These are phyloP conservation scores for Saccharomyces hybrid DNA, from an alignment of 1,139 yeast genomes.

Conservation along the genomic window DNA sequence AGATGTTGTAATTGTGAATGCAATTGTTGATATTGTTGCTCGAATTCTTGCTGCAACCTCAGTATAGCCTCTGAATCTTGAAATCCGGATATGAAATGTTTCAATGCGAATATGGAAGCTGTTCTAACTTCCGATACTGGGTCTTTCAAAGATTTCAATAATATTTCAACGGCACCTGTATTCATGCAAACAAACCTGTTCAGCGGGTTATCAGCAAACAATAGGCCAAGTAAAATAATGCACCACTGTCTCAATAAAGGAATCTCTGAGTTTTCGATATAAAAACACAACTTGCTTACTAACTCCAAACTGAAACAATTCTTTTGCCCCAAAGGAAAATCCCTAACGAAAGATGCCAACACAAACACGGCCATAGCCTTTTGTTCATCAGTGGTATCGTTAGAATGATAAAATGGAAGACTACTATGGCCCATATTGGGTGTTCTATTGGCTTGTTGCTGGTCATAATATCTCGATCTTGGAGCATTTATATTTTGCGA, in stretches of 20 bases:
- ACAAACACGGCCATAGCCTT: conserved; percentile 95
- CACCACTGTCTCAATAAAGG: conserved; percentile 93
- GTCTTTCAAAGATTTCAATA: conserved; percentile 59
- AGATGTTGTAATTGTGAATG: conserved; percentile 29
- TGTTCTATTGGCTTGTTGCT: conserved; percentile 12
- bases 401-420: conserved; percentile 28
- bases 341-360: conserved; percentile 72
- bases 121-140: conserved; percentile 95
- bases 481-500: conserved; percentile 17
- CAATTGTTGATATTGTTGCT: conserved; percentile 28
- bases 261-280: conserved; percentile 65
- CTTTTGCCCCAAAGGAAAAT: conserved; percentile 72
- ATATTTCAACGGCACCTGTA: conserved; percentile 52
- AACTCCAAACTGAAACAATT: conserved; percentile 70
- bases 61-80: conserved; percentile 32
- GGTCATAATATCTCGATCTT: conserved; percentile 16
- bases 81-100: conserved; percentile 55
- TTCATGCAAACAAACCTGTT: conserved; percentile 67
- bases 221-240: conserved; percentile 64
- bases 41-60: conserved; percentile 29
- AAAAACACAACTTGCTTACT: conserved; percentile 57
- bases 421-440: conserved; percentile 6
- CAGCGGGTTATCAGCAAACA: conserved; percentile 67
- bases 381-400: conserved; percentile 59
- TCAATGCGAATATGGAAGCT: conserved; percentile 67